Evolutionary conservation across 495 filamentous ascomycete species (phyloP).

Genomic region (Neurospora cerealis): DNA sequence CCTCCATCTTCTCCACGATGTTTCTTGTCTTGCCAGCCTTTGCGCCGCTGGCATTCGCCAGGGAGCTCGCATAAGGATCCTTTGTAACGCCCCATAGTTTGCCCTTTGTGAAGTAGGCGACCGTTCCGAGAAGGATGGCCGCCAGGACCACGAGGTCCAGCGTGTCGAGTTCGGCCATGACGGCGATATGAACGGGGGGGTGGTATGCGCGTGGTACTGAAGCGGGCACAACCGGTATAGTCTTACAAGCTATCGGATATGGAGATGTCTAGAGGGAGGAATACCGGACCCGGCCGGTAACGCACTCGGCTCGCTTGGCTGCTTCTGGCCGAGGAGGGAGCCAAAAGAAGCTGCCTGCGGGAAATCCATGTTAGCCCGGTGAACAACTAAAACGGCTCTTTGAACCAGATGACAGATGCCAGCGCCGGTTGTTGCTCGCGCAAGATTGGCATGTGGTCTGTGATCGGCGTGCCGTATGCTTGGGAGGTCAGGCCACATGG

Average conservation of each 20-base stretch:
- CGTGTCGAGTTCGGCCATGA: slow-evolving; percentile 93
- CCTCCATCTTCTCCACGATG: slow-evolving; percentile 91
- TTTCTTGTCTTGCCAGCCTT: slow-evolving; percentile 86
- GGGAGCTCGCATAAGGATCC: slow-evolving; percentile 73
- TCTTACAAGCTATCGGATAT: background rate
- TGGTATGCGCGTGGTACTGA: background rate
- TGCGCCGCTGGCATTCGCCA: slow-evolving; percentile 55
- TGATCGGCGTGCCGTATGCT: background rate
- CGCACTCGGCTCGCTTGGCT: background rate
- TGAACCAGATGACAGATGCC: background rate
- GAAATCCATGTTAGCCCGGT: background rate
- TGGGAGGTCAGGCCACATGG: background rate
- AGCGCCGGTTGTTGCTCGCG: background rate
- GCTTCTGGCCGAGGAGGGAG: background rate
- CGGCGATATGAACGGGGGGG: background rate
- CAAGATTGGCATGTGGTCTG: background rate
- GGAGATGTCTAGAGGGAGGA: background rate
- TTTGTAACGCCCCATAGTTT: slow-evolving; percentile 80
- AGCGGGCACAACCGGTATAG: background rate
- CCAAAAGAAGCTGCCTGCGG: background rate
- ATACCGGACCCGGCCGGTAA: background rate
- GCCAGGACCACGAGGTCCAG: slow-evolving; percentile 87
- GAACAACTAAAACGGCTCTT: background rate
- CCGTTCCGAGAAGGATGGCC: slow-evolving; percentile 71
- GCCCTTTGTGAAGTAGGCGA: slow-evolving; percentile 96